Evolutionary conservation across 1,284 basidiomycete genomes (phyloP).

Genomic region (Papiliotrema laurentii): DNA sequence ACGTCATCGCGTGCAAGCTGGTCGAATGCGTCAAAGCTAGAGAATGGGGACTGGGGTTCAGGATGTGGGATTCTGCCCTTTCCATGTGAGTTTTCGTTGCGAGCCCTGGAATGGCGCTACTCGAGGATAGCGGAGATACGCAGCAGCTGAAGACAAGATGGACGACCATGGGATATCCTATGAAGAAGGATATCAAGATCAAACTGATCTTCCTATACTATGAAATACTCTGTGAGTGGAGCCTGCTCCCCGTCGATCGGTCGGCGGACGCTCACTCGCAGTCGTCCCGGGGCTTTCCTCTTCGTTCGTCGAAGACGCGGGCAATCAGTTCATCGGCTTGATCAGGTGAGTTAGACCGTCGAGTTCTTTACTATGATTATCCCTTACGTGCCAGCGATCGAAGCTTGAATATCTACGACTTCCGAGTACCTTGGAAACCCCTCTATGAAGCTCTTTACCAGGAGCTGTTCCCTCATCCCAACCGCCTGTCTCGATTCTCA

Average conservation of each 20-base stretch:
- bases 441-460: constrained; percentile 73
- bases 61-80: constrained; percentile 73
- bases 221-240: constrained; percentile 49
- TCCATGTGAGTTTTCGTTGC: constrained; percentile 56
- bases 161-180: constrained; percentile 76
- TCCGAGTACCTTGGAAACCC: constrained; percentile 84
- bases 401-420: constrained; percentile 70
- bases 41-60: constrained; percentile 71
- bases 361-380: neutral
- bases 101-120: neutral
- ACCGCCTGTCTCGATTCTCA: constrained; percentile 74
- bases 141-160: constrained; percentile 55
- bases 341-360: constrained; percentile 59
- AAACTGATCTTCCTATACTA: constrained; percentile 77
- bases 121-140: neutral
- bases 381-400: constrained; percentile 57
- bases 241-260: neutral
- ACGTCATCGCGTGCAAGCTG: constrained; percentile 64
- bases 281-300: constrained; percentile 55
- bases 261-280: constrained; percentile 20
- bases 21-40: constrained; percentile 70
- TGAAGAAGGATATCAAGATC: constrained; percentile 73
- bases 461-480: constrained; percentile 76
- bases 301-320: constrained; percentile 51
- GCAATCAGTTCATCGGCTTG: constrained; percentile 51